Evolutionary conservation across 805 yeast genomes (phyloP).

Genomic region (Yarrowia sp.): DNA sequence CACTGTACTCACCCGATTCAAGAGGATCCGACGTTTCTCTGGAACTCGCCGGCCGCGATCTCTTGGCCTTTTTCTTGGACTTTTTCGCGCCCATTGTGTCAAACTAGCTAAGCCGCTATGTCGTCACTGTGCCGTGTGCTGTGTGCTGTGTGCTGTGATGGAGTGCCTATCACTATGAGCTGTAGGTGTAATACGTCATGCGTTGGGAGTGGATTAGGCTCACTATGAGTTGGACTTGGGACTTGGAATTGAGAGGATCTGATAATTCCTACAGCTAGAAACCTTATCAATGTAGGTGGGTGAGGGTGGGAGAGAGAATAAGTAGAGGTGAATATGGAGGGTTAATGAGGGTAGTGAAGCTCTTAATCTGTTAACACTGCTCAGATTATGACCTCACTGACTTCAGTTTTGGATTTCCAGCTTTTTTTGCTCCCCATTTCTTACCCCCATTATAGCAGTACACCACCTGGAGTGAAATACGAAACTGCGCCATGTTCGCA

Average conservation of each 20-base stretch:
- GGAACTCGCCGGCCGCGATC: conserved; percentile 30
- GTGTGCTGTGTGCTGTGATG: no score
- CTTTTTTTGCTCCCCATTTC: no score
- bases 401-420: no score
- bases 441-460: no score
- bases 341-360: no score
- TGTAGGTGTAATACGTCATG: conserved; percentile 5
- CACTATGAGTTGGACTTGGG: not conserved
- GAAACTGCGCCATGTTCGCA: not conserved
- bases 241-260: conserved; percentile 8
- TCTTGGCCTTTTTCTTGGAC: conserved; percentile 37
- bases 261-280: conserved; percentile 2
- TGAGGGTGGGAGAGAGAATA: no score
- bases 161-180: not conserved
- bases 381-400: no score
- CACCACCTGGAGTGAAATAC: not conserved
- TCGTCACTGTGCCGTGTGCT: no score
- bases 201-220: conserved; percentile 10
- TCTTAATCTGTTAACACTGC: no score
- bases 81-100: conserved; percentile 27
- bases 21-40: conserved; percentile 5
- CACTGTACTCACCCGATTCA: conserved; percentile 9
- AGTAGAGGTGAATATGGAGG: no score
- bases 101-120: no score
- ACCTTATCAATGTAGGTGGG: not conserved